Evolutionary conservation across 768 basidiomycete genomes (phyloP), one percentile per base, ranked within the genome.

Genomic region (Amanita muscaria): DNA sequence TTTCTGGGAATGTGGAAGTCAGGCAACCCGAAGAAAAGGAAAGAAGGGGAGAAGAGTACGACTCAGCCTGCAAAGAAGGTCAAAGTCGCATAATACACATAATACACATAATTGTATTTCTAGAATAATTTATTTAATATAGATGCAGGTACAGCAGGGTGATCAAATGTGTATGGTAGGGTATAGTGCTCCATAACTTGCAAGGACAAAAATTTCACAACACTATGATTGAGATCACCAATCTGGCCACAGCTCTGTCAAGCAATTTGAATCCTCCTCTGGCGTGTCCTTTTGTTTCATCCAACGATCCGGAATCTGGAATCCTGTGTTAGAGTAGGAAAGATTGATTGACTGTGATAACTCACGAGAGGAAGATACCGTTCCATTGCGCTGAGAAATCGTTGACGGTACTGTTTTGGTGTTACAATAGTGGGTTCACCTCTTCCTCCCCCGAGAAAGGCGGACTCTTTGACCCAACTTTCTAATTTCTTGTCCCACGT

Each of bases 401-500:
- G 76, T 45, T 88, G 84, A 54, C 88, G 74, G 67, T 98, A 98
- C 61, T 93, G 89, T 58, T 83, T 91, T 2, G 94, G 94, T 3
- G 92, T 94, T 19, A 97, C 88, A 54, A 99, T 93, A 0, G 94
- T 98, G 0, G 96, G 94, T 51, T 94, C 94, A 8, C 90, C 91
- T 55, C 80, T 81, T 34, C 76, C 74, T 16, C 79, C 85, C 36
- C 89, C 92, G 18, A 98, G 68, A 63, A 93, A 91, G 0, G 88
- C 76, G 2, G 89, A 83, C 54, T 98, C 96, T 58, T 98, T 99
- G 34, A 97, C 90, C 92, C 90, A 96, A 49, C 84, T 97, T 65
- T 98, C 96, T 14, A 99, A 68, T 54, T 91, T 92, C 69, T 99
- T 99, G 68, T 99, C 96, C 91, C 91, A 96, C 0, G 90, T 94